Base-by-base conservation (phyloP, 257 asterid species). In the Schizonepeta tenuifolia region DNA sequence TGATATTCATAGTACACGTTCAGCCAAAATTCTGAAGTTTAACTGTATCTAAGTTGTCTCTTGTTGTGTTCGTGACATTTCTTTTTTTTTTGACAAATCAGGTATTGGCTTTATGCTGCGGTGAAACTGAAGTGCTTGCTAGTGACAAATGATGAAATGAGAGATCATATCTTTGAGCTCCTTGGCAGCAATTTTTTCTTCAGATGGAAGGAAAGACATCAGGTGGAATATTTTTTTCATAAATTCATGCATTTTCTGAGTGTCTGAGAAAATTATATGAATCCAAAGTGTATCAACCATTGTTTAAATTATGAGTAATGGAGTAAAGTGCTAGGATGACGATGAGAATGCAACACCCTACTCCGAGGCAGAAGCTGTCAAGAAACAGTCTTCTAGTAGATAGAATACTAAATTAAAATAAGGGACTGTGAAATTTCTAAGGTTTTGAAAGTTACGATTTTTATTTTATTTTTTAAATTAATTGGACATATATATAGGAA, bases 81-180 rank as follows among this genome's bases (percentile, higher is more conserved):
- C 9, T 26, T 65, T 21, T n/a, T 75, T 67, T 50, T 15, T 35
- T 10, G 38, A 31, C 73, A 22, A 80, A 70, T 66, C 72, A 94
- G 99, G 97, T 94, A 91, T 78, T 94, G 99, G 99, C 89, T 94
- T 43, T 91, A 87, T 76, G 97, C 97, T 66, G 87, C 99, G 62
- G 97, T 89, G 71, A 89, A 91, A 73, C 83, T 82, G 22, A 87
- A 90, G 91, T 88, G 98, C 78, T 79, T 91, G 83, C 85, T 94
- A 55, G 92, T 94, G 74, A 91, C 99, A 70, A 94, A 94, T 73
- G 99, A 94, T 82, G 95, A 94, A 83, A 94, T 94, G 99, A 87
- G 99, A 79, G 99, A 94, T 86, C 99, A 94, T 77, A 94, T 91
- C 69, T 94, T 94, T 80, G 98, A 89, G 84, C 98, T 94, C 76